Evolutionary conservation across 306 rosid species (phyloP), one percentile per base, ranked within the genome.

Genomic region (Alnus glutinosa): DNA sequence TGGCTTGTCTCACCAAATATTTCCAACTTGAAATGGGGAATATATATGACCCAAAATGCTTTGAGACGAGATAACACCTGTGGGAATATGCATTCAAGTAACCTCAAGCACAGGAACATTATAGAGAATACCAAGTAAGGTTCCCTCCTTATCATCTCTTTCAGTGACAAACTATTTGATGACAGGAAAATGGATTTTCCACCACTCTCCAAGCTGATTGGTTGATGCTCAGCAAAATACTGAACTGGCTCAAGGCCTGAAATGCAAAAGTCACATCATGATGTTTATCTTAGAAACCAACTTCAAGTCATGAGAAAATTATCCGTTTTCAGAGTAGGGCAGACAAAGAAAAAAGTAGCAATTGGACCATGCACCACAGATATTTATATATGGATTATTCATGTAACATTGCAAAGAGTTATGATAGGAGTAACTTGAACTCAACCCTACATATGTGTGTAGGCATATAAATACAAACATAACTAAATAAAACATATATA

Each of bases 1-100:
- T 88, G 93, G 77, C 90, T 88, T 4, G 93, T 88, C 88, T 90
- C 97, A 7, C 97, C 93, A 44, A 90, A 84, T 76, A 88, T 79
- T 85, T 90, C 92, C 92, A 91, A 44, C 75, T 89, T 90, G 71
- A 90, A 79, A 74, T 86, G 97, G 42, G 92, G 89, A 74, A 78
- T 75, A 67, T 71, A 80, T 36, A 83, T 84, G 75, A 76, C 83
- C 85, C 90, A 89, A 82, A 87, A 82, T 52, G 88, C 83, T 82
- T 74, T 84, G 74, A 93, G 78, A 55, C 39, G 81, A 44, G 70
- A 11, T 64, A 86, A 58, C 3, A 84, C 80, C 72, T 19, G 54
- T 3, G 90, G 97, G 66, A 89, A 79, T n/a, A 81, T 77, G 77
- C 51, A 67, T 9, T 88, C 39, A 48, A 86, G 69, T 32, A 75